A percentile compares a stretch with the other conserved stretches of the same genome.
Conservation (phyloP, 805 yeast genomes). For the Tetrapisispora fleetii region DNA sequence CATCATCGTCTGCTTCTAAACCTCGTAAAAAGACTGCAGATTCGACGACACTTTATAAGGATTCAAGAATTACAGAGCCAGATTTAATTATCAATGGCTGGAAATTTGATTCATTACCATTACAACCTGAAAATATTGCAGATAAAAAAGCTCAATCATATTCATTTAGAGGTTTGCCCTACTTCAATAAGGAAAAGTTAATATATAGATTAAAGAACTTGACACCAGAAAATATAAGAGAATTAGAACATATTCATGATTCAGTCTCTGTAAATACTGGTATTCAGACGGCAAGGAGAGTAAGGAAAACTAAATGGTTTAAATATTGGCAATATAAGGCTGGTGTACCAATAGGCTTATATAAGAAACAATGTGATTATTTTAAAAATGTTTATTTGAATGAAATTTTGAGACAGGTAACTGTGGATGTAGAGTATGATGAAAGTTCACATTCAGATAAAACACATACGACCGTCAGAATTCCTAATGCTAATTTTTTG, state of each 20-base stretch:
- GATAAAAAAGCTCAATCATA: conserved; percentile 11
- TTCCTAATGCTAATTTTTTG: conserved; percentile 40
- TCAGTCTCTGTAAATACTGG: conserved; percentile 38
- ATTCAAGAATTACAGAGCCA: conserved; percentile 4
- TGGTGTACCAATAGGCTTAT: conserved; percentile 32
- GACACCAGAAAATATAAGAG: conserved; percentile 33
- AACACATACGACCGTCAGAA: conserved; percentile 34
- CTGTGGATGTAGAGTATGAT: conserved; percentile 28
- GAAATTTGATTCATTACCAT: conserved; percentile 27
- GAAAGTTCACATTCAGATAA: conserved; percentile 35
- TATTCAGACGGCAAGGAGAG: conserved; percentile 33
- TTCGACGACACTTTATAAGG: background rate
- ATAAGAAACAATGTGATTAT: conserved; percentile 16
- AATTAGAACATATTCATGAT: conserved; percentile 42
- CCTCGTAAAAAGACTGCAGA: conserved; percentile 5
- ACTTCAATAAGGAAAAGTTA: conserved; percentile 26
- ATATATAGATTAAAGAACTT: conserved; percentile 24
- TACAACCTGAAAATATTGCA: conserved; percentile 11
- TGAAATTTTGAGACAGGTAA: conserved; percentile 25
- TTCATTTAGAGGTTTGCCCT: conserved; percentile 36
- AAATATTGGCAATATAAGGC: conserved; percentile 37
- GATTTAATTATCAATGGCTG: conserved; percentile 24
- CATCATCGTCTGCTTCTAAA: background rate
- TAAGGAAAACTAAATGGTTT: conserved; percentile 39
- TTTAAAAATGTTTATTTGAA: conserved; percentile 24